These are phyloP conservation scores for Acephala macrosclerotiorum DNA, from an alignment of 2,329 filamentous ascomycete species.

Conservation along the genomic window DNA sequence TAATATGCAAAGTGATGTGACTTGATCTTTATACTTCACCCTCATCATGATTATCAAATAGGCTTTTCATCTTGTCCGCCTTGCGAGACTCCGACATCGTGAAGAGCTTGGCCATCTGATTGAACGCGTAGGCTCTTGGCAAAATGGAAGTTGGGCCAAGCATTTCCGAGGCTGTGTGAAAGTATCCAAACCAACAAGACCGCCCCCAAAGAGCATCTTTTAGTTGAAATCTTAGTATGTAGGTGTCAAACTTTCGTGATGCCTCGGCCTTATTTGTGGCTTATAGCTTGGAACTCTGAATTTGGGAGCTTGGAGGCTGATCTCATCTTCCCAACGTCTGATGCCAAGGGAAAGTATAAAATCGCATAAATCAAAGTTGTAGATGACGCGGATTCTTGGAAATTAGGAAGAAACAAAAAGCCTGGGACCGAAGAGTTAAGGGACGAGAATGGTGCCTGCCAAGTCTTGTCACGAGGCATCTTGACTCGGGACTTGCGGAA, in stretches of 20 bases:
- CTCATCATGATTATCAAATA: not conserved
- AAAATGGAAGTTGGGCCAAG: not conserved
- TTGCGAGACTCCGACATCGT: not conserved
- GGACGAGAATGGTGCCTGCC: too few relatives aligned
- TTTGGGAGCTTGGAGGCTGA: not conserved
- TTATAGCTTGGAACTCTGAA: not conserved
- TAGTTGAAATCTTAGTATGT: too few relatives aligned
- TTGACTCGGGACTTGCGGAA: too few relatives aligned
- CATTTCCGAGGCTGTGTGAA: not conserved
- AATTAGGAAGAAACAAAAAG: too few relatives aligned
- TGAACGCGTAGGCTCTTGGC: constrained; percentile 6
- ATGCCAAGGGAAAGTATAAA: not conserved
- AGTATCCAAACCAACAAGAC: not conserved
- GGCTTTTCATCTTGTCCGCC: not conserved
- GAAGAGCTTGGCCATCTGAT: constrained; percentile 7
- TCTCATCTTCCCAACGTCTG: not conserved
- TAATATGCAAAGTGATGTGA: not conserved
- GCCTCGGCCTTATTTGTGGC: not conserved
- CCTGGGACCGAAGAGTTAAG: too few relatives aligned
- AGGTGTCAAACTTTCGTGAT: not conserved
- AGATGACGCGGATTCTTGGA: not conserved
- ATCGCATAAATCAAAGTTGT: not conserved
- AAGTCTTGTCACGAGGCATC: too few relatives aligned
- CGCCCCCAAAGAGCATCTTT: too few relatives aligned
- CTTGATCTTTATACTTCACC: not conserved